These are phyloP conservation scores for Graphilbum ipis-grandicollis DNA, from an alignment of 2,329 filamentous ascomycete species.

Conservation along the genomic window DNA sequence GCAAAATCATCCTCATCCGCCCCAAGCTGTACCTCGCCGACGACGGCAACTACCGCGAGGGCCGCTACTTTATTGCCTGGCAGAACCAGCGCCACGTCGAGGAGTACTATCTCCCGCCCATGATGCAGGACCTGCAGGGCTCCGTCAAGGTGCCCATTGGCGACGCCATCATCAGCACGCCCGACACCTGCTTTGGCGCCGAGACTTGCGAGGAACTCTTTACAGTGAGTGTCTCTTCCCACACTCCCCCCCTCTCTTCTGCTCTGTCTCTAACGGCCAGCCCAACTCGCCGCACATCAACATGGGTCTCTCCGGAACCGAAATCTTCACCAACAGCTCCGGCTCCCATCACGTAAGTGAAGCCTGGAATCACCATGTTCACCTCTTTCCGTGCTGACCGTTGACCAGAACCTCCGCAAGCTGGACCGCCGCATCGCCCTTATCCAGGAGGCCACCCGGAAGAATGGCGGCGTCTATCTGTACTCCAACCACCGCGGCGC, in stretches of 20 bases:
- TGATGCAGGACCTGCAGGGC: slow-evolving; percentile 35
- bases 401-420: slow-evolving; percentile 29
- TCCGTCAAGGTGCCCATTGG: slow-evolving; percentile 40
- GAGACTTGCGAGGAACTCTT: slow-evolving; percentile 14
- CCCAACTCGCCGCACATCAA: slow-evolving; percentile 29
- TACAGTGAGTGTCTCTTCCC: slow-evolving; percentile 3
- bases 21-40: slow-evolving; percentile 39
- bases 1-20: slow-evolving; percentile 52
- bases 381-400: background rate
- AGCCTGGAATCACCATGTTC: background rate
- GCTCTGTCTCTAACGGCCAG: background rate
- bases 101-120: slow-evolving; percentile 44
- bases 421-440: slow-evolving; percentile 44
- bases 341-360: slow-evolving; percentile 34
- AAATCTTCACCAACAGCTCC: slow-evolving; percentile 54
- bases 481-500: slow-evolving; percentile 36
- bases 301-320: slow-evolving; percentile 51
- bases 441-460: slow-evolving; percentile 45
- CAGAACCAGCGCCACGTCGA: slow-evolving; percentile 38
- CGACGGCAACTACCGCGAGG: slow-evolving; percentile 43
- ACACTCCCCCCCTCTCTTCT: no score
- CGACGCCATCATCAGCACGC: slow-evolving; percentile 42
- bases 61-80: slow-evolving; percentile 47
- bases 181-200: slow-evolving; percentile 42
- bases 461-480: slow-evolving; percentile 23